Evolutionary conservation across 148 eudicot genomes (phyloP), one percentile per base, ranked within the genome.

Genomic region (Chenopodium formosanum): DNA sequence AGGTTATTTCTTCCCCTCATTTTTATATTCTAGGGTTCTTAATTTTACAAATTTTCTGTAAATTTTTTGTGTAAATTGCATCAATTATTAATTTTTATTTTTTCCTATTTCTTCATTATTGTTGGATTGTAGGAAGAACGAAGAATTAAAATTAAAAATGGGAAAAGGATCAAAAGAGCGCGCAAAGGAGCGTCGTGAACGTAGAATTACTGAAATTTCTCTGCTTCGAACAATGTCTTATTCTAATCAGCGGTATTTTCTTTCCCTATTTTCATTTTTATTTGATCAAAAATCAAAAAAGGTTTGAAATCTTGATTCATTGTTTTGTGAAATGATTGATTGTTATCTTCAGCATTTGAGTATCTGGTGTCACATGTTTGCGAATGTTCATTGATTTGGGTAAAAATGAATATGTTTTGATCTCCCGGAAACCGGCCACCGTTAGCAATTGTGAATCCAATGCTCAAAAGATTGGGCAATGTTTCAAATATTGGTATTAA

Each of bases 171-270:
- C 83, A 75, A 90, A 89, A 83, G 93, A 90, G 81, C 85, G 86
- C 22, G 86, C 91, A 1, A 88, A 84, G 78, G 91, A 88, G 74
- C 88, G 89, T 82, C 90, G 91, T 81, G 97, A 95, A 82, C 89
- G 89, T 88, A 87, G 94, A 72, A 94, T 92, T 68, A 92, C 92
- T 52, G 90, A 92, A 84, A 89, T 95, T 82, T 95, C 99, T 85
- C 91, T 91, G 71, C 94, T 93, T 74, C 96, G 96, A 20, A 92
- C 97, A 66, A 92, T 93, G 77, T 94, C 99, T 25, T 93, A 92
- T 84, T 88, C 94, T 32, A 90, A 95, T 77, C 95, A 92, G 73
- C 86, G 97, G 99, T 93, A 83, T 64, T 12, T 74, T 71, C 23
- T 11, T 14, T 64, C 76, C 3, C 56, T 1, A 10, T 14, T 2